Percentiles rank a stretch among this genome's conserved stretches.
Evolutionary conservation across 2,329 filamentous ascomycete genomes (phyloP).

Genomic region (Alternaria sp.): DNA sequence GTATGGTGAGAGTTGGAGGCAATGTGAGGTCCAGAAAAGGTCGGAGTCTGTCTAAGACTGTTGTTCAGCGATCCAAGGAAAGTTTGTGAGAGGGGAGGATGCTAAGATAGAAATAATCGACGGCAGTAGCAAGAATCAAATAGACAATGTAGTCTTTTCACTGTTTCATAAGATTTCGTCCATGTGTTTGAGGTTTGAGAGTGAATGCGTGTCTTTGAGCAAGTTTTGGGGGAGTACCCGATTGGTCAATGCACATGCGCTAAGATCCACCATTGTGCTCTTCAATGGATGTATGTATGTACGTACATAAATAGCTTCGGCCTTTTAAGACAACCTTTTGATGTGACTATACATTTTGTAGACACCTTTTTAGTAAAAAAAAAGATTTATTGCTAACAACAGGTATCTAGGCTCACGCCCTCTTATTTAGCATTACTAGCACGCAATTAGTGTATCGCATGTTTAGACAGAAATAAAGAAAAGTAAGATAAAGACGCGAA

Average conservation of each 20-base stretch:
- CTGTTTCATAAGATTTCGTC: neutral
- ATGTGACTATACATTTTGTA: too few relatives aligned
- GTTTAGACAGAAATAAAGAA: too few relatives aligned
- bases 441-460: too few relatives aligned
- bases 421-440: too few relatives aligned
- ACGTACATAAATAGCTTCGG: neutral
- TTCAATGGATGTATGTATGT: slow-evolving; percentile 2
- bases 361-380: too few relatives aligned
- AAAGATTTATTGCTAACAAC: too few relatives aligned
- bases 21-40: too few relatives aligned
- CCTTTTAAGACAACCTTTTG: too few relatives aligned
- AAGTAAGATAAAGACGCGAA: too few relatives aligned
- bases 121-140: neutral
- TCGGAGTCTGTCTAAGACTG: too few relatives aligned
- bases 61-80: neutral
- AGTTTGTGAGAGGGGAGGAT: neutral
- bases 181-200: slow-evolving; percentile 26
- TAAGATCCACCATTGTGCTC: slow-evolving; percentile 37
- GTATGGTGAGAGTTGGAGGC: too few relatives aligned
- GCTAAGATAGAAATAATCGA: neutral
- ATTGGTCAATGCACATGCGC: slow-evolving; percentile 32
- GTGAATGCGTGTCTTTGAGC: slow-evolving; percentile 49
- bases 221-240: slow-evolving; percentile 47
- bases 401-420: too few relatives aligned
- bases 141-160: neutral